phyloP scores from a whole-genome alignment of 352 stramenopile species.

The Phytophthora europaea region DNA sequence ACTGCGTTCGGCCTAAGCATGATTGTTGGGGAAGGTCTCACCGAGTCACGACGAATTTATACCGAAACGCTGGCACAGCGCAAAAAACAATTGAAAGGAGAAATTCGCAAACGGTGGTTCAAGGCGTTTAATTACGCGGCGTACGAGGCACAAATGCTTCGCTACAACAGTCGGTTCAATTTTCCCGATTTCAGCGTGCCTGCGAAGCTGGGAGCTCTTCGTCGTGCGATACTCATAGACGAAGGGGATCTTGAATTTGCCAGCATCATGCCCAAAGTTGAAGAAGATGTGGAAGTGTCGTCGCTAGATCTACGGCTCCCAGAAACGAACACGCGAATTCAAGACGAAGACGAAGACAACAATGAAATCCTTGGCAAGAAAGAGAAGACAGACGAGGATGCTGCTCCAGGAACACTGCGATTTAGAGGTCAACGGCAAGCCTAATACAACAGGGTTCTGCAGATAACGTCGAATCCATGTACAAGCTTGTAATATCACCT shows the following conservation, averaged over 20 bases:
- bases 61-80: conserved; percentile 50
- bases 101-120: conserved; percentile 54
- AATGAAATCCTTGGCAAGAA: background rate
- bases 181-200: conserved; percentile 60
- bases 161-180: conserved; percentile 46
- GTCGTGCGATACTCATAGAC: conserved; percentile 35
- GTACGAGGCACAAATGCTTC: conserved; percentile 59
- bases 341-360: background rate
- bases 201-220: conserved; percentile 64
- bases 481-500: background rate
- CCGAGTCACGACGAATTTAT: conserved; percentile 55
- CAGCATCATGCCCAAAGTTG: conserved; percentile 9
- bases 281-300: conserved; percentile 7
- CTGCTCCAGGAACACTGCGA: background rate
- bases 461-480: background rate
- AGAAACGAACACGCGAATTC: conserved; percentile 3
- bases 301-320: background rate
- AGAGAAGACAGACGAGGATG: background rate
- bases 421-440: conserved; percentile 1
- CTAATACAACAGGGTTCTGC: background rate
- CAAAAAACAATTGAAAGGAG: conserved; percentile 47
- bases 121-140: conserved; percentile 67
- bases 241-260: conserved; percentile 7
- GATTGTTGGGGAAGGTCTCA: conserved; percentile 66
- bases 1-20: conserved; percentile 72